phyloP scores from a whole-genome alignment of 148 eudicot species.

The Fallopia convolvulus region DNA sequence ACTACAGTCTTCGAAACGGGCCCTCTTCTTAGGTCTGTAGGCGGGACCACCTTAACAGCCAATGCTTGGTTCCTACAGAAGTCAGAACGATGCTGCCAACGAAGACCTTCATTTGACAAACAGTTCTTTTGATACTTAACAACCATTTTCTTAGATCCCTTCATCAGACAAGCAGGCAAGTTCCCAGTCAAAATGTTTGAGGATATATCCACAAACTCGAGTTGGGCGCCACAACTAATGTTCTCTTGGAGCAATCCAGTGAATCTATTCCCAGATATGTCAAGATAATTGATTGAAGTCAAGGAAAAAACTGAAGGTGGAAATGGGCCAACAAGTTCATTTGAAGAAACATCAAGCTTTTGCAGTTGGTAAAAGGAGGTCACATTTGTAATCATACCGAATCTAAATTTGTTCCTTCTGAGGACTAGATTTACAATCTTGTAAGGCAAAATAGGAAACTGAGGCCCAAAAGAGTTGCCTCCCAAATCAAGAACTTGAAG shows the following conservation, averaged over 20 bases:
- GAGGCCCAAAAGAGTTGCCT: constrained; percentile 61
- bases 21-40: constrained; percentile 14
- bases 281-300: constrained; percentile 41
- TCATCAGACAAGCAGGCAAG: constrained; percentile 44
- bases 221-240: constrained; percentile 33
- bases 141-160: constrained; percentile 10
- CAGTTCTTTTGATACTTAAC: constrained; percentile 44
- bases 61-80: constrained; percentile 59
- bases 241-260: constrained; percentile 39
- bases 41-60: constrained; percentile 52
- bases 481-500: constrained; percentile 69
- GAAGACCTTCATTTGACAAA: constrained; percentile 24
- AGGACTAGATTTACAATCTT: constrained; percentile 51
- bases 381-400: constrained; percentile 31
- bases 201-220: constrained; percentile 45
- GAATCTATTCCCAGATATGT: constrained; percentile 43
- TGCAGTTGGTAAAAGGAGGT: constrained; percentile 36
- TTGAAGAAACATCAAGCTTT: constrained; percentile 47
- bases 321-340: constrained; percentile 39
- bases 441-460: constrained; percentile 46
- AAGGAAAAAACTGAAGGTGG: constrained; percentile 28
- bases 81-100: constrained; percentile 32
- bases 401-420: constrained; percentile 47
- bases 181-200: constrained; percentile 51
- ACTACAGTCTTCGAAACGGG: constrained; percentile 36